Conservation (phyloP, 192 early-diverging fungal genomes). For the Coemansia sp. region DNA sequence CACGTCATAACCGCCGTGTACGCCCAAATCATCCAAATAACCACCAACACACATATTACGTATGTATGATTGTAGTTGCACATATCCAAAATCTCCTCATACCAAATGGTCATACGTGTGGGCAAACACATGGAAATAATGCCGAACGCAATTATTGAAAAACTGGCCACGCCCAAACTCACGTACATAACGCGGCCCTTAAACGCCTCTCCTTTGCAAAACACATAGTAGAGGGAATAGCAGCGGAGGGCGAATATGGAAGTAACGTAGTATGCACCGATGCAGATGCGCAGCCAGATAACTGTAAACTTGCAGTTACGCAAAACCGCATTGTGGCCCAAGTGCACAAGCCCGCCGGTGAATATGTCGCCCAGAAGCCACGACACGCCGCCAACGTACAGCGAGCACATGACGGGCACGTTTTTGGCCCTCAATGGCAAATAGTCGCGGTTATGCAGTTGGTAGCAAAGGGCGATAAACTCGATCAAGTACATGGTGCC, state of each 20-base stretch:
- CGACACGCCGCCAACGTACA: constrained; percentile 27
- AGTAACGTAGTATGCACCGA: constrained; percentile 37
- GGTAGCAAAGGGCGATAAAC: constrained; percentile 40
- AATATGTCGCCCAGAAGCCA: constrained; percentile 49
- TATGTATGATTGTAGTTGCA: constrained; percentile 21
- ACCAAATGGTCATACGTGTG: constrained; percentile 18
- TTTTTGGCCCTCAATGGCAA: constrained; percentile 43
- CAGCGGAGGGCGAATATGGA: constrained; percentile 35
- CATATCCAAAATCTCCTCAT: constrained; percentile 36
- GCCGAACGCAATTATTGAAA: constrained; percentile 27
- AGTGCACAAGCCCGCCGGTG: constrained; percentile 37
- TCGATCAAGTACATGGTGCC: constrained; percentile 40
- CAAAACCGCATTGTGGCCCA: constrained; percentile 18
- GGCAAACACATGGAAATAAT: constrained; percentile 28
- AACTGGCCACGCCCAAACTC: constrained; percentile 6
- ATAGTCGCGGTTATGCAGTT: constrained; percentile 38
- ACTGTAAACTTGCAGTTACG: constrained; percentile 32
- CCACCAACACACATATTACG: constrained; percentile 10
- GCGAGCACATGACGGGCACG: constrained; percentile 38
- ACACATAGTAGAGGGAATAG: constrained; percentile 44
- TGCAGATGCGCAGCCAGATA: constrained; percentile 36
- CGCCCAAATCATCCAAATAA: constrained; percentile 32
- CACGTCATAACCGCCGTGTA: constrained; percentile 33
- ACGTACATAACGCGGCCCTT: constrained; percentile 10
- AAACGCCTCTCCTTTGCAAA: constrained; percentile 33